These are phyloP conservation scores for Eucalyptus microcorys DNA, from an alignment of 345 rosid genomes.

Conservation along the genomic window DNA sequence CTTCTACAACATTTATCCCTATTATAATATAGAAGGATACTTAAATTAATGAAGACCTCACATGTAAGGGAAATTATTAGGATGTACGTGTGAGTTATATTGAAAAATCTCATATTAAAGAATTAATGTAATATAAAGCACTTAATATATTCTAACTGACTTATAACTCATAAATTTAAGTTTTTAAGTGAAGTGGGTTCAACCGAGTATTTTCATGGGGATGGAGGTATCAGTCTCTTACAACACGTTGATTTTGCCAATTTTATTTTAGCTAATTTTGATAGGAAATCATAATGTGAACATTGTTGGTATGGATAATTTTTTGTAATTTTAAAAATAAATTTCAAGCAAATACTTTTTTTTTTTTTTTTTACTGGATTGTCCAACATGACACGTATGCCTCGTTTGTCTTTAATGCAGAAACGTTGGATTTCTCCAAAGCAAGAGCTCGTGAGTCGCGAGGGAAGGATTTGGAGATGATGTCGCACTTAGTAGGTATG, in stretches of 20 bases:
- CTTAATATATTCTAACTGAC: rapidly evolving
- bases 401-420: background rate
- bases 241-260: rapidly evolving
- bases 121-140: too few species aligned
- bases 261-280: too few species aligned
- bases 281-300: too few species aligned
- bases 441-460: background rate
- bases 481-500: background rate
- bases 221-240: rapidly evolving
- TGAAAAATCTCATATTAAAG: too few species aligned
- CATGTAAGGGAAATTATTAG: rapidly evolving
- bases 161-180: too few species aligned
- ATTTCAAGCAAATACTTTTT: background rate
- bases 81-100: too few species aligned
- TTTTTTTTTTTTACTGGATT: background rate
- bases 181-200: too few species aligned
- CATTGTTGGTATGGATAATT: too few species aligned
- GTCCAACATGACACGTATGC: background rate
- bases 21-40: too few species aligned
- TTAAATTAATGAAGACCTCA: too few species aligned
- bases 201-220: rapidly evolving
- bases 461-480: background rate
- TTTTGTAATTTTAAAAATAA: too few species aligned
- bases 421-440: background rate
- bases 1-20: too few species aligned